These are phyloP conservation scores for Phylloporus scabripes DNA, from an alignment of 768 basidiomycete genomes.

Conservation along the genomic window DNA sequence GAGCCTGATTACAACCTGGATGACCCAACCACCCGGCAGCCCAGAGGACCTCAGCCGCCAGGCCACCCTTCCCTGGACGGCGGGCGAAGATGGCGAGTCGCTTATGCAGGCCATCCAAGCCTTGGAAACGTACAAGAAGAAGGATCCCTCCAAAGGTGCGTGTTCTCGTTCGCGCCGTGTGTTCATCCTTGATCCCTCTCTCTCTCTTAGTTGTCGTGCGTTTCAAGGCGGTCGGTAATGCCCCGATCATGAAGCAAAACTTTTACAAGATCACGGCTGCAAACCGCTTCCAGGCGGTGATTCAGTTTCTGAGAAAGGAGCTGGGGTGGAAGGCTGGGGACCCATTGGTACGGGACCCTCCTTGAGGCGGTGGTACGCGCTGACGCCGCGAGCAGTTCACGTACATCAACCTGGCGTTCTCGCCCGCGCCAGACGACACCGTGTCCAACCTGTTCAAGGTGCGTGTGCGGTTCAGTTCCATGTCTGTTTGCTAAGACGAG, in stretches of 20 bases:
- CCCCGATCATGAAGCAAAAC: constrained; percentile 98
- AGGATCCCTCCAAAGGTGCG: constrained; percentile 73
- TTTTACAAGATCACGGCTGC: constrained; percentile 96
- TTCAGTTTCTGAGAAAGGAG: constrained; percentile 87
- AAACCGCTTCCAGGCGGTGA: constrained; percentile 92
- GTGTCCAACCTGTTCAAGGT: constrained; percentile 69
- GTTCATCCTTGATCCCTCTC: neutral
- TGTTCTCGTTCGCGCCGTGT: neutral
- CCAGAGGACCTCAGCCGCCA: constrained; percentile 33
- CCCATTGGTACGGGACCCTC: constrained; percentile 56
- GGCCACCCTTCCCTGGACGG: constrained; percentile 28
- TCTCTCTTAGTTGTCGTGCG: constrained; percentile 74
- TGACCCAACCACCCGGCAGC: constrained; percentile 29
- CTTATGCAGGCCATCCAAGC: constrained; percentile 56
- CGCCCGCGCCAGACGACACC: constrained; percentile 71
- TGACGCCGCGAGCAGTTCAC: constrained; percentile 43
- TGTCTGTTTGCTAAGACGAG: neutral
- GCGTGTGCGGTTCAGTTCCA: constrained; percentile 4
- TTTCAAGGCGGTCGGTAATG: constrained; percentile 96
- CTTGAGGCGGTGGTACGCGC: neutral
- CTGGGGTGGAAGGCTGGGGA: constrained; percentile 83
- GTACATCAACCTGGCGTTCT: constrained; percentile 74
- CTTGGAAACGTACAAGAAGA: constrained; percentile 82
- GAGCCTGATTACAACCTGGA: neutral
- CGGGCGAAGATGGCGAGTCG: constrained; percentile 29